phyloP scores from a whole-genome alignment of 805 yeast species.

The Sugiyamaella floridensis region DNA sequence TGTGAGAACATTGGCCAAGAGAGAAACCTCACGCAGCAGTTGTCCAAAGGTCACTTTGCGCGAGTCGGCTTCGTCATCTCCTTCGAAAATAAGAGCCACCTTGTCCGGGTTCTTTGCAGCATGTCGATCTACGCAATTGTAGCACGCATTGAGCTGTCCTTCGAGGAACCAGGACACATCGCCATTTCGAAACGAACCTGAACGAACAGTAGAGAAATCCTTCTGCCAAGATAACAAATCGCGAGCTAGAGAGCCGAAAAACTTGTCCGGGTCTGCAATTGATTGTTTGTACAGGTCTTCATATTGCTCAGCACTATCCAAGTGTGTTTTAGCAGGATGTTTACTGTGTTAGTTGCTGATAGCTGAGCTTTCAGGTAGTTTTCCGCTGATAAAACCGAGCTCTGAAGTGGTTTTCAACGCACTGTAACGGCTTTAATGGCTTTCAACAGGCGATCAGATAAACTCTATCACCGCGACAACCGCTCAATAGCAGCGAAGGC shows the following conservation, averaged over 20 bases:
- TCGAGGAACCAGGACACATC: conserved; percentile 91
- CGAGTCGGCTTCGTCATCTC: conserved; percentile 78
- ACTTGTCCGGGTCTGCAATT: conserved; percentile 67
- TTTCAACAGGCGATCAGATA: not conserved
- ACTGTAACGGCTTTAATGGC: no score
- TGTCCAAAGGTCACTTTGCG: conserved; percentile 77
- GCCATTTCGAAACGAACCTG: conserved; percentile 64
- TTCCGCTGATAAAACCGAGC: no score
- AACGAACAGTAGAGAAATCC: conserved; percentile 56
- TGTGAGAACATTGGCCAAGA: conserved; percentile 75
- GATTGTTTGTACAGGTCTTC: conserved; percentile 63
- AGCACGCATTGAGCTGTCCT: conserved; percentile 88
- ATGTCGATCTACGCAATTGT: conserved; percentile 93
- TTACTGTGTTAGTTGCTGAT: conserved; percentile 5
- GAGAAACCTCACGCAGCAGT: conserved; percentile 73
- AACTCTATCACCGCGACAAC: no score
- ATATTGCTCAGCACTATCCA: conserved; percentile 62
- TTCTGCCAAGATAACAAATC: conserved; percentile 73
- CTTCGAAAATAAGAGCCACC: conserved; percentile 69
- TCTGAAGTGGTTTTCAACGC: no score
- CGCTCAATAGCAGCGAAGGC: no score
- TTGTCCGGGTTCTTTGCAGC: conserved; percentile 83
- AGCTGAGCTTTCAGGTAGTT: not conserved
- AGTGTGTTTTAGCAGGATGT: conserved; percentile 52
- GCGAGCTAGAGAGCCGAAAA: conserved; percentile 72